Conservation (phyloP, 805 yeast genomes). For the fission yeast (Schizosaccharomyces pombe) region DNA sequence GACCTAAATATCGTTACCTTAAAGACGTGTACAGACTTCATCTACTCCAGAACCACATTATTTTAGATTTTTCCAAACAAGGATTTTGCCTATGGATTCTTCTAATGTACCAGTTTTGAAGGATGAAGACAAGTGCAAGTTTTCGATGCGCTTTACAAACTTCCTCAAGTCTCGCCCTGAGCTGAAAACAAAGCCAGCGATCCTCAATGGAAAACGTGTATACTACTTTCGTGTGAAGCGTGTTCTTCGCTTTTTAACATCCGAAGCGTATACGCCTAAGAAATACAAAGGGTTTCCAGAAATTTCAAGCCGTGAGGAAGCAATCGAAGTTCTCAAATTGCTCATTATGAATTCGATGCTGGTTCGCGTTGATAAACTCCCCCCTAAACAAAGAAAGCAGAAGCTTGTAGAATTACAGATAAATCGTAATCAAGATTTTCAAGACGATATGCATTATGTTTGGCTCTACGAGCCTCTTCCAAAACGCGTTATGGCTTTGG, state of each 20-base stretch:
- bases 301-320: conserved; percentile 1
- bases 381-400: background rate
- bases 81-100: background rate
- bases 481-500: conserved; percentile 36
- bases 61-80: background rate
- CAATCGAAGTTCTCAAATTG: background rate
- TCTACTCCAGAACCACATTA: background rate
- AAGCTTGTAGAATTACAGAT: background rate
- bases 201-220: conserved; percentile 24
- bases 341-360: background rate
- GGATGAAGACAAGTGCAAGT: background rate
- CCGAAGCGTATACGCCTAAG: background rate
- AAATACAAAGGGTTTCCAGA: background rate
- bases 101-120: background rate
- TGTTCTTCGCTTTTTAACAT: background rate
- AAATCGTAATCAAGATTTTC: conserved; percentile 14
- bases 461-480: conserved; percentile 65
- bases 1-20: no score
- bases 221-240: conserved; percentile 14
- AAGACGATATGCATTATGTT: conserved; percentile 34
- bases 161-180: background rate
- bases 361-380: conserved; percentile 3
- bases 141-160: background rate
- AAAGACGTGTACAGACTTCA: background rate
- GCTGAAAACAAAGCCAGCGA: conserved; percentile 15